phyloP scores from a whole-genome alignment of 2,329 filamentous ascomycete genomes.

The Penicillium sp. region DNA sequence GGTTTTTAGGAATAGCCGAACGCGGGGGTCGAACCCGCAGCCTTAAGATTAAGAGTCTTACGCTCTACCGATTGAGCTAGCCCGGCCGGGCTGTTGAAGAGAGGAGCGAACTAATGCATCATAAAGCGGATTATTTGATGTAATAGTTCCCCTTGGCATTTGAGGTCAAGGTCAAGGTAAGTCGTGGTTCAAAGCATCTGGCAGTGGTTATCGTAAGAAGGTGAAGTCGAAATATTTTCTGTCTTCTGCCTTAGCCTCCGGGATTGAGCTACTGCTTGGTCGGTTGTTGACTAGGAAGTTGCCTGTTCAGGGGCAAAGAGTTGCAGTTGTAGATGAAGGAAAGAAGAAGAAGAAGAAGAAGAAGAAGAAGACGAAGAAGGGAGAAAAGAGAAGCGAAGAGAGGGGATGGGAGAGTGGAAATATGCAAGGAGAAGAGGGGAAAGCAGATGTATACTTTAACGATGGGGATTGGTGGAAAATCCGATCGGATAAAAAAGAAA shows the following conservation, averaged over 20 bases:
- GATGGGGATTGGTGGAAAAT: conserved; percentile 1
- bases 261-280: not conserved
- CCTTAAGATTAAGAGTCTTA: conserved; percentile 52
- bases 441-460: not conserved
- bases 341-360: too few relatives aligned
- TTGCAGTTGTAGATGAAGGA: not conserved
- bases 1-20: conserved; percentile 37
- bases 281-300: not conserved
- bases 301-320: not conserved
- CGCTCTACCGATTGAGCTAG: conserved; percentile 53
- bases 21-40: conserved; percentile 46
- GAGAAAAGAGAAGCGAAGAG: not conserved
- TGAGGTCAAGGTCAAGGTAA: not conserved
- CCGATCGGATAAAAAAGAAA: not conserved
- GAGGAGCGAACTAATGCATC: fast-evolving
- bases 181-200: not conserved
- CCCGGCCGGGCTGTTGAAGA: conserved; percentile 33
- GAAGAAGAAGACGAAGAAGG: not conserved
- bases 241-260: not conserved
- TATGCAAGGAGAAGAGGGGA: not conserved
- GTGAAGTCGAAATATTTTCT: too few relatives aligned
- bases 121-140: fast-evolving
- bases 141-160: not conserved
- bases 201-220: not conserved
- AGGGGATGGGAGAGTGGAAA: not conserved